Evolutionary conservation across 306 rosid genomes (phyloP).

Genomic region (Sophora flavescens): DNA sequence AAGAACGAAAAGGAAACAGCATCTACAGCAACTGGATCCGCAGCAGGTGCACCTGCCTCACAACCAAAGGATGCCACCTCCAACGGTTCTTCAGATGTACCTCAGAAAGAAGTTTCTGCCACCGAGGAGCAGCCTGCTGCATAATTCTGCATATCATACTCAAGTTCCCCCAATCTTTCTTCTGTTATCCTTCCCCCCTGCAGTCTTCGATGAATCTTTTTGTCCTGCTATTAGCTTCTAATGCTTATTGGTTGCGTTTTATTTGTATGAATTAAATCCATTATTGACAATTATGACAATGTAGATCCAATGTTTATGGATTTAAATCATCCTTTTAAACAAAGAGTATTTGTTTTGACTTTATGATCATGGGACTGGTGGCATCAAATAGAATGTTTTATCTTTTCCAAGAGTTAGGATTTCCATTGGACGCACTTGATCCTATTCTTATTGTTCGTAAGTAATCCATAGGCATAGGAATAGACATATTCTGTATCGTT

Average conservation of each 20-base stretch:
- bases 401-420: background rate
- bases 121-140: constrained; percentile 61
- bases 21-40: constrained; percentile 60
- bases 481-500: background rate
- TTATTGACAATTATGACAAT: constrained; percentile 43
- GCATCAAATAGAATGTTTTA: constrained; percentile 3
- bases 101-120: constrained; percentile 63
- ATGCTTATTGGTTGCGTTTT: constrained; percentile 46
- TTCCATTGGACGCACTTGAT: background rate
- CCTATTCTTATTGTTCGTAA: background rate
- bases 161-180: constrained; percentile 37
- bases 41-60: constrained; percentile 56
- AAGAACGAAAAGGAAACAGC: constrained; percentile 76
- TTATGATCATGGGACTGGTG: constrained; percentile 32
- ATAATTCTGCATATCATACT: constrained; percentile 42
- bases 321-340: constrained; percentile 42
- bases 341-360: background rate
- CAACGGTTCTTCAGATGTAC: constrained; percentile 57
- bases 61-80: constrained; percentile 67
- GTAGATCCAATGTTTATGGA: constrained; percentile 49
- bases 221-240: constrained; percentile 50
- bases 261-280: constrained; percentile 52
- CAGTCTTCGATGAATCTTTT: constrained; percentile 46
- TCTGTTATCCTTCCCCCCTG: constrained; percentile 39
- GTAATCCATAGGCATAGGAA: background rate